phyloP scores from a whole-genome alignment of 495 filamentous ascomycete genomes.

The Aspergillus asperescens region DNA sequence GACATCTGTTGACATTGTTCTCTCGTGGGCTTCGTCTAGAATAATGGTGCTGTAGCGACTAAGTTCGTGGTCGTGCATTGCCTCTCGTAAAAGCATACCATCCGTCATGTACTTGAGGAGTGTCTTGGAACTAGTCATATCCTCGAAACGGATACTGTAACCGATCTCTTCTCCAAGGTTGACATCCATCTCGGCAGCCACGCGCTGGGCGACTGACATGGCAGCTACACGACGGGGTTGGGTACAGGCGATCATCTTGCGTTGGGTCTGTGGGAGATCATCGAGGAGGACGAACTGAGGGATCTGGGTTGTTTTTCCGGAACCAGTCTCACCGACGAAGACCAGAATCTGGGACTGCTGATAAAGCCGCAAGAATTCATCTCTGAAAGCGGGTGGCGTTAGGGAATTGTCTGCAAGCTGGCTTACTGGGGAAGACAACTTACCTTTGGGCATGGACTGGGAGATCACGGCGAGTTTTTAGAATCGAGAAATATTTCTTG shows the following conservation, averaged over 20 bases:
- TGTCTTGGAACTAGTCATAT: constrained; percentile 85
- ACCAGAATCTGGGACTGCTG: constrained; percentile 92
- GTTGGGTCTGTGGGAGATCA: constrained; percentile 78
- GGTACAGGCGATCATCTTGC: constrained; percentile 93
- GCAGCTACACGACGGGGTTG: constrained; percentile 97
- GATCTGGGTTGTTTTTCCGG: constrained; percentile 98
- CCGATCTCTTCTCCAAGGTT: constrained; percentile 91
- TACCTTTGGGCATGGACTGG: constrained; percentile 88
- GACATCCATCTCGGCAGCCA: constrained; percentile 95
- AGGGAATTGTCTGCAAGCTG: not conserved
- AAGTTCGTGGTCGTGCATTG: constrained; percentile 93
- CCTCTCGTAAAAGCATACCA: constrained; percentile 96
- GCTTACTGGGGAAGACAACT: constrained; percentile 15
- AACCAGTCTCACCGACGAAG: constrained; percentile 98
- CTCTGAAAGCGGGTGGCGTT: constrained; percentile 40
- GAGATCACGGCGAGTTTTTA: constrained; percentile 75
- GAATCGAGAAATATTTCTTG: constrained; percentile 78
- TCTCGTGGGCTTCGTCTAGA: constrained; percentile 95
- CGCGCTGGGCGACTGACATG: constrained; percentile 98
- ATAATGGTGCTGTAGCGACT: constrained; percentile 95
- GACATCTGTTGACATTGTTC: constrained; percentile 91
- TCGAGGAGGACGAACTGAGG: constrained; percentile 97
- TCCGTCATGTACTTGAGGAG: constrained; percentile 99
- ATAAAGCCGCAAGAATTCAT: constrained; percentile 89
- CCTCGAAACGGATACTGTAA: constrained; percentile 98